Conservation (phyloP, 2,329 filamentous ascomycete genomes). For the Rachicladosporium sp. region DNA sequence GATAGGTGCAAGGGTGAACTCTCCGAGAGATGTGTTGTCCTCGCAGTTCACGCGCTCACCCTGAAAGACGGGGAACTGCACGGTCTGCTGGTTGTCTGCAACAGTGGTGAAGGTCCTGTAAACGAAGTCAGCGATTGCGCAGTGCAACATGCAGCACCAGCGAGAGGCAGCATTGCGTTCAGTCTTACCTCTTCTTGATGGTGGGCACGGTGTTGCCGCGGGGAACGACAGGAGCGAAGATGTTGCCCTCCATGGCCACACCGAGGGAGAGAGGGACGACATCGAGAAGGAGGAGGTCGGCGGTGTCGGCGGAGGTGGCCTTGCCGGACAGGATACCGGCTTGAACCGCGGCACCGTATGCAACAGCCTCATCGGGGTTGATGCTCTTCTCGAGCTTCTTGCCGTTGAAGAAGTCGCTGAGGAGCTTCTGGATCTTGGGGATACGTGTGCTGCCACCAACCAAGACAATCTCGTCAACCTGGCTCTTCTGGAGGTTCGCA, state of each 20-base stretch:
- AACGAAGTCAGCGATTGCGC: neutral
- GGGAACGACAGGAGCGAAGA: constrained; percentile 87
- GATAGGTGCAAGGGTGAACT: constrained; percentile 71
- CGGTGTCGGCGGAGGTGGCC: constrained; percentile 87
- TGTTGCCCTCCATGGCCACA: constrained; percentile 99
- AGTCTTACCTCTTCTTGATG: constrained; percentile 55
- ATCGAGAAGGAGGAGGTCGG: constrained; percentile 89
- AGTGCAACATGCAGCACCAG: constrained; percentile 1
- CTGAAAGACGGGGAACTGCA: constrained; percentile 77
- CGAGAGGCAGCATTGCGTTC: neutral
- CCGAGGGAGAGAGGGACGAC: constrained; percentile 92
- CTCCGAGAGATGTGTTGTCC: constrained; percentile 94
- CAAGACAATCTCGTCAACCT: constrained; percentile 95
- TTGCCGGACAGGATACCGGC: constrained; percentile 97
- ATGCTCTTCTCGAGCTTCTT: constrained; percentile 99
- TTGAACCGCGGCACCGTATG: constrained; percentile 96
- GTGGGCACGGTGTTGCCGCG: constrained; percentile 34
- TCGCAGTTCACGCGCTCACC: constrained; percentile 97
- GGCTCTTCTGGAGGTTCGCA: constrained; percentile 71
- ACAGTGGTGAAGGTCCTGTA: constrained; percentile 71
- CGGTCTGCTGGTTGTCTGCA: constrained; percentile 58
- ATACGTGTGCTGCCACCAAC: constrained; percentile 99
- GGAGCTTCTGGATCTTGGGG: constrained; percentile 95
- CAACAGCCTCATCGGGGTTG: constrained; percentile 98
- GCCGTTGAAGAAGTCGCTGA: constrained; percentile 97